These are phyloP conservation scores for Fraxinus dipetala DNA, from an alignment of 305 asterid genomes.

Conservation along the genomic window DNA sequence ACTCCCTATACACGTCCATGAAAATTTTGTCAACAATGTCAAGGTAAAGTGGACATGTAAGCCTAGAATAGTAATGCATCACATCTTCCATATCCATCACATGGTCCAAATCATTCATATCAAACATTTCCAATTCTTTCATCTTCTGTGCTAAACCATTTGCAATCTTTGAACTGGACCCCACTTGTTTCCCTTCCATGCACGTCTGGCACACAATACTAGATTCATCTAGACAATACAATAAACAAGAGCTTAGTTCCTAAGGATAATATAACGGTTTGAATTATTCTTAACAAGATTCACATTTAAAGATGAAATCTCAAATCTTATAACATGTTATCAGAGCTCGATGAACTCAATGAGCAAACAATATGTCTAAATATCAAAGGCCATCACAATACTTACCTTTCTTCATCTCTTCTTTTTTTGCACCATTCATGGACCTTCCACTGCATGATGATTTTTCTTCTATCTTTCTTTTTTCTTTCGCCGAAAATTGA, in stretches of 20 bases:
- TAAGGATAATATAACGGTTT: neutral
- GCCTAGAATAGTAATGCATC: constrained; percentile 61
- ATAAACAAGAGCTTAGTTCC: neutral
- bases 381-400: neutral
- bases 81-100: constrained; percentile 72
- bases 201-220: neutral
- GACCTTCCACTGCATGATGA: constrained; percentile 19
- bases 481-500: constrained; percentile 17
- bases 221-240: neutral
- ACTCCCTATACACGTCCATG: constrained; percentile 21
- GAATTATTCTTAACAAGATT: neutral
- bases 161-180: constrained; percentile 27
- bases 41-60: constrained; percentile 59
- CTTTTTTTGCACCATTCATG: constrained; percentile 29
- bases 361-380: neutral
- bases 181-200: constrained; percentile 24
- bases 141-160: constrained; percentile 52
- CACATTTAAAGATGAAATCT: neutral
- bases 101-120: constrained; percentile 55
- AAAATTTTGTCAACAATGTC: constrained; percentile 66
- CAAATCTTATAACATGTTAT: neutral
- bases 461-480: constrained; percentile 28
- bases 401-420: constrained; percentile 24
- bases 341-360: neutral
- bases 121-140: constrained; percentile 71